Conservation (phyloP, 2,329 filamentous ascomycete species). For the Aspergillus proliferans region DNA sequence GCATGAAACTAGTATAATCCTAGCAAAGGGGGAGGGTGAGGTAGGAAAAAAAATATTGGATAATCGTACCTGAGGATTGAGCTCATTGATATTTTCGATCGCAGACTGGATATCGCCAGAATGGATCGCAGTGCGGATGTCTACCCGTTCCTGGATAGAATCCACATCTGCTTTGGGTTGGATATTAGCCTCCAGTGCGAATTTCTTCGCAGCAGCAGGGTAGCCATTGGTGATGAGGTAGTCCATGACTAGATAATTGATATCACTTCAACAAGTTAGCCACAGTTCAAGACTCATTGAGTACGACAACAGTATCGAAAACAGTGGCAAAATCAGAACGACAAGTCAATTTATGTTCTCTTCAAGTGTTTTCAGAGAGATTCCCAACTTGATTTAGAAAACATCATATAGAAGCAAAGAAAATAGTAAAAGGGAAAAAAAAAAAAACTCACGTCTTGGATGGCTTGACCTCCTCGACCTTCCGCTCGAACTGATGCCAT, state of each 20-base stretch:
- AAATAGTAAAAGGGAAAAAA: slow-evolving; percentile 1
- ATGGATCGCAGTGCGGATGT: slow-evolving; percentile 80
- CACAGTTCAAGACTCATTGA: slow-evolving; percentile 5
- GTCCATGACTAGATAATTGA: slow-evolving; percentile 92
- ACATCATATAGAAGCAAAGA: slow-evolving; percentile 60
- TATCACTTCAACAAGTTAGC: slow-evolving; percentile 60
- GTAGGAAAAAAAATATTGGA: background rate
- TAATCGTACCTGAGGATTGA: slow-evolving; percentile 79
- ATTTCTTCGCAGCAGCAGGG: slow-evolving; percentile 83
- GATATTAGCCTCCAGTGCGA: slow-evolving; percentile 89
- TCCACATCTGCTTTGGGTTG: slow-evolving; percentile 64
- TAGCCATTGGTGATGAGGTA: slow-evolving; percentile 96
- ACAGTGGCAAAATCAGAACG: slow-evolving; percentile 52
- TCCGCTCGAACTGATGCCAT: slow-evolving; percentile 70
- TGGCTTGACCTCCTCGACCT: slow-evolving; percentile 75
- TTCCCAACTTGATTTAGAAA: slow-evolving; percentile 91
- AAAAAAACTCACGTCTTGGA: slow-evolving; percentile 74
- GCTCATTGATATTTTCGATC: slow-evolving; percentile 79
- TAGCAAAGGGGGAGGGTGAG: slow-evolving; percentile 44
- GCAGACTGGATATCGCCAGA: slow-evolving; percentile 77
- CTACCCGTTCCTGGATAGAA: slow-evolving; percentile 69
- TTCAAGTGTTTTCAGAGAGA: slow-evolving; percentile 98
- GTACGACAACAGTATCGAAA: slow-evolving; percentile 3
- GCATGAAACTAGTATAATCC: slow-evolving; percentile 99
- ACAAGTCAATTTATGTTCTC: slow-evolving; percentile 77